A percentile compares a stretch with the other conserved stretches of the same genome.
These are phyloP conservation scores for Geosmithia putterillii DNA, from an alignment of 2,329 filamentous ascomycete species.

Conservation along the genomic window DNA sequence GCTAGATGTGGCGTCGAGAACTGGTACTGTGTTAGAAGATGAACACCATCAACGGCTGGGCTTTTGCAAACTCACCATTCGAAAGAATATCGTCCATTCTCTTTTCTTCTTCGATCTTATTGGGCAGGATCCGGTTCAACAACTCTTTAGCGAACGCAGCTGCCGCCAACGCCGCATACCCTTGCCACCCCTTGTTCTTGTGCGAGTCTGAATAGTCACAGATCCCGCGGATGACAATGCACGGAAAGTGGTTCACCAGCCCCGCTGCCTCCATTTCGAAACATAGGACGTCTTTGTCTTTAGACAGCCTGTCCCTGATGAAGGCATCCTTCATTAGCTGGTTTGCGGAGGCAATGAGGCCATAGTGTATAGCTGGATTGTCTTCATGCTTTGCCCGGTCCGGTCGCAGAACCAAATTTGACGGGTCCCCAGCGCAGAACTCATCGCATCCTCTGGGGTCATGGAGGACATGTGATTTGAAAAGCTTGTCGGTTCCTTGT, in stretches of 20 bases:
- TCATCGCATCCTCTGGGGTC: background rate
- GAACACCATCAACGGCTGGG: background rate
- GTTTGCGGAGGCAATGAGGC: conserved; percentile 6
- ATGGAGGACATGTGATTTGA: background rate
- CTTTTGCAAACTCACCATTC: background rate
- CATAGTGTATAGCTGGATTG: conserved; percentile 7
- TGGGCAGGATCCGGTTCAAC: background rate
- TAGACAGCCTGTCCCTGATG: conserved; percentile 10
- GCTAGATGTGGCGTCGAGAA: background rate
- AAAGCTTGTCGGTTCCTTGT: background rate
- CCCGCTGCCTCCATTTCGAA: conserved; percentile 7
- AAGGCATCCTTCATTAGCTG: conserved; percentile 9
- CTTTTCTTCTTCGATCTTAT: conserved; percentile 1
- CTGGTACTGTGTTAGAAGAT: background rate
- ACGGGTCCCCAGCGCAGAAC: background rate
- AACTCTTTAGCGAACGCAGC: conserved; percentile 11
- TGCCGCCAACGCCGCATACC: conserved; percentile 11
- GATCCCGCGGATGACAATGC: conserved; percentile 19
- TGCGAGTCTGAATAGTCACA: conserved; percentile 23
- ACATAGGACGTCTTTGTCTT: conserved; percentile 7
- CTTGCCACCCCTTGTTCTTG: conserved; percentile 17
- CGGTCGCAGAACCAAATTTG: background rate
- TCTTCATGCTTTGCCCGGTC: conserved; percentile 1
- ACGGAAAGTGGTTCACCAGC: conserved; percentile 10
- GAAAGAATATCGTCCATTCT: background rate